These are phyloP conservation scores for Syzygium malaccense DNA, from an alignment of 441 rosid genomes.

Conservation along the genomic window DNA sequence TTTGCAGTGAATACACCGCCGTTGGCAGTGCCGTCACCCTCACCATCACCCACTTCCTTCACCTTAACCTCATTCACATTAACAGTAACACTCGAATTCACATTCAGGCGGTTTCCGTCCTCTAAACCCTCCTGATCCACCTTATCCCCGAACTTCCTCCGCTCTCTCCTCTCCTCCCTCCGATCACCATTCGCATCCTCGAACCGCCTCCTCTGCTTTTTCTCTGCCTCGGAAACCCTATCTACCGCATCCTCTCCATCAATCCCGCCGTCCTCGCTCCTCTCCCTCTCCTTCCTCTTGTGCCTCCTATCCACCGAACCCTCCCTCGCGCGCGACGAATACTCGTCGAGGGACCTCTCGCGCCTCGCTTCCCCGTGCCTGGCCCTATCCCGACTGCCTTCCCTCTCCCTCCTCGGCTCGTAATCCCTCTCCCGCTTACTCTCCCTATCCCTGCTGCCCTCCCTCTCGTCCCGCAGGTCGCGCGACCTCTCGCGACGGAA, in stretches of 20 bases:
- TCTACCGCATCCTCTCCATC: slow-evolving; percentile 42
- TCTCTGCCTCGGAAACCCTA: slow-evolving; percentile 18
- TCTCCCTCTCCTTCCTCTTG: slow-evolving; percentile 8
- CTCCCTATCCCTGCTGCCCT: slow-evolving; percentile 24
- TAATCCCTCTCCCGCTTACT: background rate
- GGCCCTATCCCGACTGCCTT: slow-evolving; percentile 24
- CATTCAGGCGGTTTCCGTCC: background rate
- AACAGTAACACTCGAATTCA: background rate
- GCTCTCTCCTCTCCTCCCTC: slow-evolving; percentile 25
- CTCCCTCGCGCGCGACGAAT: background rate
- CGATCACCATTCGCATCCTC: slow-evolving; percentile 31
- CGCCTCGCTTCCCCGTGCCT: slow-evolving; percentile 3
- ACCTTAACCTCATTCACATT: slow-evolving; percentile 17
- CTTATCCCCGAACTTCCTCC: slow-evolving; percentile 53
- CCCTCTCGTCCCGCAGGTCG: slow-evolving; percentile 29
- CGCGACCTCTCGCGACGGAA: slow-evolving; percentile 18
- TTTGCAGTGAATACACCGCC: slow-evolving; percentile 24
- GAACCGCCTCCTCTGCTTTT: slow-evolving; percentile 40
- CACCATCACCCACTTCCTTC: slow-evolving; percentile 15
- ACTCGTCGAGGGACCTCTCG: slow-evolving; percentile 39
- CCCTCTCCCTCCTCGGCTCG: slow-evolving; percentile 29
- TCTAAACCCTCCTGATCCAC: slow-evolving; percentile 22
- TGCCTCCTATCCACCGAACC: slow-evolving; percentile 2
- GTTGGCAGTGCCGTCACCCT: slow-evolving; percentile 8
- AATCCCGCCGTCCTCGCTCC: slow-evolving; percentile 45